These are phyloP conservation scores for Xylaria grammica DNA, from an alignment of 495 filamentous ascomycete species.

Conservation along the genomic window DNA sequence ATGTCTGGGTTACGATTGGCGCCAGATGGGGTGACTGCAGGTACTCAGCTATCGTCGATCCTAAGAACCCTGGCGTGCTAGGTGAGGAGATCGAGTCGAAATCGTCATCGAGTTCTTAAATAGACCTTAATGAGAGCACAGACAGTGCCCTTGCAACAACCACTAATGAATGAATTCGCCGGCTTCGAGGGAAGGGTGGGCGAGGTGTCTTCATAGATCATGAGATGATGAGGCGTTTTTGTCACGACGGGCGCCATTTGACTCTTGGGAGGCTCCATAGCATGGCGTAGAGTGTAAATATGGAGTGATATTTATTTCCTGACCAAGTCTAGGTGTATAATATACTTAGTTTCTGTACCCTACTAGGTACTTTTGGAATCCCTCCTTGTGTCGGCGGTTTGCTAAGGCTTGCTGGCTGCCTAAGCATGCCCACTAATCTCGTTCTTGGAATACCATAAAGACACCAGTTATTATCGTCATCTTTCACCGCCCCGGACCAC, in stretches of 20 bases:
- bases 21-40: conserved; percentile 73
- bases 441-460: too few relatives aligned
- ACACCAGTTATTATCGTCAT: too few relatives aligned
- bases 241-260: not conserved
- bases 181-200: not conserved
- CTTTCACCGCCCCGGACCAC: too few relatives aligned
- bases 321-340: not conserved
- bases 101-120: conserved; percentile 6
- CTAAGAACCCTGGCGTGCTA: conserved; percentile 51
- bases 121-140: not conserved
- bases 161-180: conserved; percentile 1
- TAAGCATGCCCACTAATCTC: too few relatives aligned
- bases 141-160: not conserved
- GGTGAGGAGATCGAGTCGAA: conserved; percentile 53
- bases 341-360: not conserved
- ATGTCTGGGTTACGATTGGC: conserved; percentile 85
- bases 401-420: not conserved
- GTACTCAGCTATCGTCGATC: conserved; percentile 56
- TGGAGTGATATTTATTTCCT: conserved; percentile 6
- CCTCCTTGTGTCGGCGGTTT: not conserved
- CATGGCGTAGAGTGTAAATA: conserved; percentile 22
- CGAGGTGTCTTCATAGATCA: conserved; percentile 15
- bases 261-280: not conserved
- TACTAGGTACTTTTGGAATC: not conserved
- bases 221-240: conserved; percentile 23